Conservation (phyloP, 2,329 filamentous ascomycete species). For the Ceratocystis papillata region DNA sequence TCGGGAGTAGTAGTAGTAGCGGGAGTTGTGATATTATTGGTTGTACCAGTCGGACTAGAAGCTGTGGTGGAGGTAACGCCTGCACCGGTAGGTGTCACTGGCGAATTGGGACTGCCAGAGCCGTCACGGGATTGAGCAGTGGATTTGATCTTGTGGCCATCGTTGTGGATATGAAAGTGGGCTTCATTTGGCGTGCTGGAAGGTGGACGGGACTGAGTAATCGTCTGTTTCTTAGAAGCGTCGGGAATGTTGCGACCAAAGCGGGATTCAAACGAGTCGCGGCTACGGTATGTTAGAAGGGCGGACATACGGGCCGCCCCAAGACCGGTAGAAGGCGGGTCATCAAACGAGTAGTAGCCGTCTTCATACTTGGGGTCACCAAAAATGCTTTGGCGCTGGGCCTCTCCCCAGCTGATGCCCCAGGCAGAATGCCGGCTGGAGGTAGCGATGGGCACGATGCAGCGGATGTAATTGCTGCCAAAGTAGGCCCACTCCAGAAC, state of each 20-base stretch:
- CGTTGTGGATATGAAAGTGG: slow-evolving; percentile 73
- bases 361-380: slow-evolving; percentile 97
- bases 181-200: slow-evolving; percentile 55
- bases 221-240: slow-evolving; percentile 69
- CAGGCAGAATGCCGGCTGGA: slow-evolving; percentile 77
- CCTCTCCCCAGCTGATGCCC: slow-evolving; percentile 86
- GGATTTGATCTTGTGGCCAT: slow-evolving; percentile 58
- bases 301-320: slow-evolving; percentile 95
- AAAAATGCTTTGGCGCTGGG: slow-evolving; percentile 87
- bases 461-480: slow-evolving; percentile 72
- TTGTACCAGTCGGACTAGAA: slow-evolving; percentile 24
- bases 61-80: neutral
- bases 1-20: slow-evolving; percentile 27
- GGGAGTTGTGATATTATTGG: slow-evolving; percentile 29
- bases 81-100: slow-evolving; percentile 26
- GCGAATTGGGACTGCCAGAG: slow-evolving; percentile 30
- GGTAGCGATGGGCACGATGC: slow-evolving; percentile 73
- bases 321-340: slow-evolving; percentile 76
- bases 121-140: slow-evolving; percentile 40
- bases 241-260: slow-evolving; percentile 92
- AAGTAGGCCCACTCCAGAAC: slow-evolving; percentile 89
- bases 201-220: slow-evolving; percentile 52
- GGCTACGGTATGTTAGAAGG: slow-evolving; percentile 86
- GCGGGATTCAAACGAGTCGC: slow-evolving; percentile 90
- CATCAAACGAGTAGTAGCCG: slow-evolving; percentile 80